Conservation (phyloP, 257 asterid species). For the Nicotiana obtusifolia region DNA sequence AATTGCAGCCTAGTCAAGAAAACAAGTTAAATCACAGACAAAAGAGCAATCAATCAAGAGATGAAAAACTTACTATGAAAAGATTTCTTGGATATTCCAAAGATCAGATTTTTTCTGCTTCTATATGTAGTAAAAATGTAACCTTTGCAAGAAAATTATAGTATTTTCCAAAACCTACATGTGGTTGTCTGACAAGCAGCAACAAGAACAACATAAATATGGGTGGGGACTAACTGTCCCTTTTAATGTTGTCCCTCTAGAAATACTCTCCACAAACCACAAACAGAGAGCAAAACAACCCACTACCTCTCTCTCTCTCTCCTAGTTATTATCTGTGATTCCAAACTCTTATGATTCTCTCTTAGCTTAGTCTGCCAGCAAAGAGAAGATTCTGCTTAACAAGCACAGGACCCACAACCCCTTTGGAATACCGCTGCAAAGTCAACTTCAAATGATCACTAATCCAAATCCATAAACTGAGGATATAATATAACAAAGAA, state of each 20-base stretch:
- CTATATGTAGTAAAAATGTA: conserved; percentile 1
- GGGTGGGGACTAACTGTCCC: conserved; percentile 11
- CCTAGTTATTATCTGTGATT: conserved; percentile 21
- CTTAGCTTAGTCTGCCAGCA: conserved; percentile 10
- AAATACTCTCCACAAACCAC: neutral
- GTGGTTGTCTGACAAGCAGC: conserved; percentile 33
- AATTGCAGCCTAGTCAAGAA: neutral
- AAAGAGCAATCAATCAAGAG: conserved; percentile 12
- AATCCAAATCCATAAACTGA: neutral
- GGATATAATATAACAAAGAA: no score
- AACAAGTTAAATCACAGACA: conserved; percentile 12
- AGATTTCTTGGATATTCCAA: conserved; percentile 75
- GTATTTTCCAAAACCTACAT: conserved; percentile 12
- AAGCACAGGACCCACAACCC: conserved; percentile 15
- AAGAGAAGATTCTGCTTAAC: conserved; percentile 23
- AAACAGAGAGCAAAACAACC: neutral
- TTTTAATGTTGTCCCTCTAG: neutral
- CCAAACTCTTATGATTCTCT: conserved; percentile 29
- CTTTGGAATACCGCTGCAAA: conserved; percentile 16
- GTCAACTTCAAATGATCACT: conserved; percentile 15
- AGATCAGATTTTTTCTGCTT: neutral
- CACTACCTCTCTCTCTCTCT: neutral
- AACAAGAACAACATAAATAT: conserved; percentile 26
- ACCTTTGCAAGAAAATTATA: conserved; percentile 3
- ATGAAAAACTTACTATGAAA: conserved; percentile 29